phyloP scores from a whole-genome alignment of 176 grass and related monocot species.

The Carex kokanica region DNA sequence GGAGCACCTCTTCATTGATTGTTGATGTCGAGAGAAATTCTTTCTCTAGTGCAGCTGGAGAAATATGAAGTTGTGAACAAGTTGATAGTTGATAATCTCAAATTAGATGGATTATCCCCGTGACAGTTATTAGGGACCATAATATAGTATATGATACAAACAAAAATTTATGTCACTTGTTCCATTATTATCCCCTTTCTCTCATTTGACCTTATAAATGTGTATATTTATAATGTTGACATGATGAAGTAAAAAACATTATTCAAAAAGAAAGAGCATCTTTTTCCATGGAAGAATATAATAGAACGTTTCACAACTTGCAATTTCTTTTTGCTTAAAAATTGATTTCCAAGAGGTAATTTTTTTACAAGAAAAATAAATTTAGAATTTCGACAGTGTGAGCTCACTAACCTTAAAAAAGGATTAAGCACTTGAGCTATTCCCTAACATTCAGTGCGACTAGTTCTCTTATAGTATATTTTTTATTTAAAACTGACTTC shows the following conservation, averaged over 20 bases:
- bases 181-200: neutral
- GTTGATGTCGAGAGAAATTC: constrained; percentile 70
- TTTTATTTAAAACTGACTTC: neutral
- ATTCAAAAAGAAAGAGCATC: neutral
- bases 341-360: neutral
- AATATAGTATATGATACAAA: neutral
- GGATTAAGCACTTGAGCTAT: neutral
- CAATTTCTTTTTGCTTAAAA: neutral
- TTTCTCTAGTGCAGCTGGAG: constrained; percentile 73
- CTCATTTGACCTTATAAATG: neutral
- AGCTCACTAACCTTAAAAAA: neutral
- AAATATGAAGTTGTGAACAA: constrained; percentile 30
- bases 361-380: neutral
- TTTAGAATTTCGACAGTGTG: neutral
- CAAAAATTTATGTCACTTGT: neutral
- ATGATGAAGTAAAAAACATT: neutral
- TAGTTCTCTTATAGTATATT: neutral
- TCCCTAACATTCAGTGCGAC: neutral
- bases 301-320: neutral
- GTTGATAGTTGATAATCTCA: constrained; percentile 23
- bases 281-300: neutral
- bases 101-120: neutral
- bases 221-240: neutral
- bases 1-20: constrained; percentile 76
- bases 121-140: neutral